Conservation (phyloP, 306 rosid genomes). For the Lotus japonicus region DNA sequence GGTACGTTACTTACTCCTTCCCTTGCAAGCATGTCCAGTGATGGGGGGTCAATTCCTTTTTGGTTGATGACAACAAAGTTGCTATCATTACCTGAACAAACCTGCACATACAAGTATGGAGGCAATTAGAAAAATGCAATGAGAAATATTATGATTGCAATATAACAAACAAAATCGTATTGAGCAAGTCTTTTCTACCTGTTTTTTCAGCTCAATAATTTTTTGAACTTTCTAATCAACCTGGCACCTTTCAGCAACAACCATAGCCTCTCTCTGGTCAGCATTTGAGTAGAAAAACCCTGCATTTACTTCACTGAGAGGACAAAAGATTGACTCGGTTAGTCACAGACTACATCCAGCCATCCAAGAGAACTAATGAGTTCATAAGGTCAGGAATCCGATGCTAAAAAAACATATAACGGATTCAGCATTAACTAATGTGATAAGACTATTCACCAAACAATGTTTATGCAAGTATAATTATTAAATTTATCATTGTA, state of each 20-base stretch:
- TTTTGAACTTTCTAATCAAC: conserved; percentile 85
- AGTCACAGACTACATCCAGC: conserved; percentile 1
- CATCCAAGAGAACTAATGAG: neutral
- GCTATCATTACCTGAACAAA: conserved; percentile 70
- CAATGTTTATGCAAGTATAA: neutral
- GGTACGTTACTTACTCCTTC: conserved; percentile 69
- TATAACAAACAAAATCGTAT: neutral
- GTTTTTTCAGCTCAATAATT: conserved; percentile 81
- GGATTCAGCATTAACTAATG: neutral
- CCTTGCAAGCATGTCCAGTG: conserved; percentile 90
- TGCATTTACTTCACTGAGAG: conserved; percentile 81
- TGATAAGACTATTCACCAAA: neutral
- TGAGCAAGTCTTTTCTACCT: conserved; percentile 34
- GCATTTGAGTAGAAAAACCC: conserved; percentile 99
- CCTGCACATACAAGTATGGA: conserved; percentile 38
- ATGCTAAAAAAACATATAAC: neutral
- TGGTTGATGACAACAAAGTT: conserved; percentile 84
- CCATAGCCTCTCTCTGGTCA: conserved; percentile 96
- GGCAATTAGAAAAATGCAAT: neutral
- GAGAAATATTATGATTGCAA: neutral
- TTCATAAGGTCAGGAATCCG: neutral
- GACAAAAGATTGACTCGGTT: conserved; percentile 21
- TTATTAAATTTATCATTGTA: neutral
- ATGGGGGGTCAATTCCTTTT: conserved; percentile 97
- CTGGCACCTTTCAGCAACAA: conserved; percentile 83